These are phyloP conservation scores for Suillus occidentalis DNA, from an alignment of 768 basidiomycete species.

Conservation along the genomic window DNA sequence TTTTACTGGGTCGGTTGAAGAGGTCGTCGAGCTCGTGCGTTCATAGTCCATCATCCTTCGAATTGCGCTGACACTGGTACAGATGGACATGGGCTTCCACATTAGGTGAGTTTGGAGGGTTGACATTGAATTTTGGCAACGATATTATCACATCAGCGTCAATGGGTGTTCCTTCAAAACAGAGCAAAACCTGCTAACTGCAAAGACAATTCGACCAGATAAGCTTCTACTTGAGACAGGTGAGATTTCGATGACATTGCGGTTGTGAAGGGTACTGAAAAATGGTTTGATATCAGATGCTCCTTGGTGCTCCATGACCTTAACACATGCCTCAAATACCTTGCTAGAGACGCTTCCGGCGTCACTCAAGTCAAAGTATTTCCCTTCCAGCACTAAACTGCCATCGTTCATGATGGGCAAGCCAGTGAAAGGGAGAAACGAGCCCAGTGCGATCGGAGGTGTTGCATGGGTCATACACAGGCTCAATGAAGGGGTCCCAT, in stretches of 20 bases:
- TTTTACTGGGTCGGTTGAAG: slow-evolving; percentile 67
- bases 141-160: slow-evolving; percentile 37
- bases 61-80: slow-evolving; percentile 5
- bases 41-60: not conserved
- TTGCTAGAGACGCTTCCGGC: slow-evolving; percentile 50
- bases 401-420: slow-evolving; percentile 60
- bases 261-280: not conserved
- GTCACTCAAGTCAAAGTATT: slow-evolving; percentile 46
- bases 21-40: slow-evolving; percentile 65
- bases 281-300: slow-evolving; percentile 45
- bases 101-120: slow-evolving; percentile 41
- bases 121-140: not conserved
- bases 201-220: slow-evolving; percentile 56
- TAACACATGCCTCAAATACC: slow-evolving; percentile 59
- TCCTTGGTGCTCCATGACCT: slow-evolving; percentile 72
- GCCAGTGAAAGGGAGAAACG: slow-evolving; percentile 76
- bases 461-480: slow-evolving; percentile 71
- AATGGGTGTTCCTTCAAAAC: slow-evolving; percentile 83
- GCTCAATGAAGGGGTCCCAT: slow-evolving; percentile 43
- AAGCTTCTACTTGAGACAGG: slow-evolving; percentile 76
- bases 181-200: slow-evolving; percentile 55
- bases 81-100: slow-evolving; percentile 76
- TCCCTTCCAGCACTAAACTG: slow-evolving; percentile 50
- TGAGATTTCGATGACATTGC: slow-evolving; percentile 22
- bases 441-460: slow-evolving; percentile 62